Percentiles rank a stretch among this genome's conserved stretches.
Conservation (phyloP, 192 early-diverging fungal species). For the Chytriomyces confervae region DNA sequence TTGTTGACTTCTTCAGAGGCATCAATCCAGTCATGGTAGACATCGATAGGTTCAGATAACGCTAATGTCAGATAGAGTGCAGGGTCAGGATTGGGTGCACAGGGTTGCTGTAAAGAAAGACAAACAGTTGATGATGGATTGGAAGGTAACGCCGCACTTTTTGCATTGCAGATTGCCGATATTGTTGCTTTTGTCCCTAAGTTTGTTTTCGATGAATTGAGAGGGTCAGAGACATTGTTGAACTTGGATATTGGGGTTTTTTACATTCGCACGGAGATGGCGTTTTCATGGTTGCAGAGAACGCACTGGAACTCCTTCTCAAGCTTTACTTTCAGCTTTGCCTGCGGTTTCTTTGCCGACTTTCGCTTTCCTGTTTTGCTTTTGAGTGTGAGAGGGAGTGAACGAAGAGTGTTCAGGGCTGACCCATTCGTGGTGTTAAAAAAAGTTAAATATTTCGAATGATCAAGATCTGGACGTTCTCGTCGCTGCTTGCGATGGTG, state of each 20-base stretch:
- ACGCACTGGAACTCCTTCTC: conserved; percentile 80
- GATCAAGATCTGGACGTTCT: conserved; percentile 23
- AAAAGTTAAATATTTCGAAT: neutral
- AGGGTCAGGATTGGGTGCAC: neutral
- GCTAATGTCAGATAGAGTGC: conserved; percentile 35
- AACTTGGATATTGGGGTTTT: neutral
- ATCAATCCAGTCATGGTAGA: conserved; percentile 92
- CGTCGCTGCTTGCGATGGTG: conserved; percentile 20
- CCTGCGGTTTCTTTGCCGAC: conserved; percentile 70
- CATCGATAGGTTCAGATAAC: conserved; percentile 82
- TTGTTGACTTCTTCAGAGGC: conserved; percentile 69
- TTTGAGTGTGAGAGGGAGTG: neutral
- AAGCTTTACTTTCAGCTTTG: conserved; percentile 67
- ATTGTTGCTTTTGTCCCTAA: conserved; percentile 70
- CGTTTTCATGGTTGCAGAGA: conserved; percentile 85
- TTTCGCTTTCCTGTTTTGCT: conserved; percentile 70
- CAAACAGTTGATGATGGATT: conserved; percentile 69
- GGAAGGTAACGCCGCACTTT: conserved; percentile 76
- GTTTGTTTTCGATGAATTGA: neutral
- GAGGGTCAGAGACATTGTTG: neutral
- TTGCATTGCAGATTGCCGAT: conserved; percentile 80
- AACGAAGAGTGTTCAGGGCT: neutral
- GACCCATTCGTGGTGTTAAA: neutral
- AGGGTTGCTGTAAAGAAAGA: neutral
- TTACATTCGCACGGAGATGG: conserved; percentile 76